Base-by-base conservation (phyloP, 2,329 filamentous ascomycete species). In the Diaporthe citri region DNA sequence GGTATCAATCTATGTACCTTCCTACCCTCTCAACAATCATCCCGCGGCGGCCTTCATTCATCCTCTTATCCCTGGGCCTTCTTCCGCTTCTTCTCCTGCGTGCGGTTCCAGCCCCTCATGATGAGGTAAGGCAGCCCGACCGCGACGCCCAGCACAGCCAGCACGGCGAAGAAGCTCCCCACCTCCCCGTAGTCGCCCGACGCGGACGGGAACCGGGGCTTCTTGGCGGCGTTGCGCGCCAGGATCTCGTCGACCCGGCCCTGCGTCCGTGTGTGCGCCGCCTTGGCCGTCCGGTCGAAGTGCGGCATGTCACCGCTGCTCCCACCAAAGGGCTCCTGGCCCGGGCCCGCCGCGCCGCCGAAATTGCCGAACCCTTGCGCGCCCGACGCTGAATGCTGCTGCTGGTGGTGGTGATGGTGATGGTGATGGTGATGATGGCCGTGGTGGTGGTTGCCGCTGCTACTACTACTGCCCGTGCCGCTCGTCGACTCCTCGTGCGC, bases 211-310 rank as follows among this genome's bases (percentile, higher is more conserved):
- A 41, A 88, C 82, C 28, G 85, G 82, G 79, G 89, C 81, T 81
- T 79, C 48, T 80, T 80, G 56, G 81, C 80, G 25, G n/a, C 31
- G 12, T 51, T 64, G 46, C 71, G 48, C 22, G 86, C 83, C 8
- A 87, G 41, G 34, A 60, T 83, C 57, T 85, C 83, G 77, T 94
- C 90, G 79, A 93, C 88, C 46, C 88, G 86, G 67, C 89, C 87
- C 77, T 97, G 95, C 75, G 95, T 97, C 76, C 91, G 88, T 79
- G 92, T 91, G 83, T 98, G 96, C 13, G 89, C 88, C 56, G 85
- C 87, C 55, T 90, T 89, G 9, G 89, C 88, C 51, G 85, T 86
- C 51, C 90, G 89, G 84, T 98, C 93, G 79, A 98, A 99, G 85
- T 98, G 94, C 78, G 92, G 90, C 43, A 95, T 87, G 46, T 92